Evolutionary conservation across 345 rosid genomes (phyloP).

Genomic region (Mallotus nudiflorus): DNA sequence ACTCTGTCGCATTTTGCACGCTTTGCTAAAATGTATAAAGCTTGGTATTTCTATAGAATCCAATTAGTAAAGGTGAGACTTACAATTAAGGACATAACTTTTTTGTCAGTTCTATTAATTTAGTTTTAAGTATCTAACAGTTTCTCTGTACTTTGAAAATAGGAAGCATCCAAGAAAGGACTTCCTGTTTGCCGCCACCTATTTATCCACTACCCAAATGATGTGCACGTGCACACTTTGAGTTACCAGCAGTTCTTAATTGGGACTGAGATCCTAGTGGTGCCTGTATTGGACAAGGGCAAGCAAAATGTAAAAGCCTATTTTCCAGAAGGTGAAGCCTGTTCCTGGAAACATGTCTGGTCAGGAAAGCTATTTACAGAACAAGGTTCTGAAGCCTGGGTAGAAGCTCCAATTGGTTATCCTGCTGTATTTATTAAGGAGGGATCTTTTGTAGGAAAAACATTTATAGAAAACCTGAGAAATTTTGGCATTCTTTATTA

Average conservation of each 20-base stretch:
- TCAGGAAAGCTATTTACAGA: constrained; percentile 46
- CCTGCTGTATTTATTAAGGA: constrained; percentile 66
- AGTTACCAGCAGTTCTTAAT: constrained; percentile 68
- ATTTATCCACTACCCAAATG: constrained; percentile 69
- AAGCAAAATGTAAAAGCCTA: constrained; percentile 51
- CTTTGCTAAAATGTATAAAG: constrained; percentile 61
- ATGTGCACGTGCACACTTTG: constrained; percentile 45
- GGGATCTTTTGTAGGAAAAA: constrained; percentile 55
- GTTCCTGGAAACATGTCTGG: constrained; percentile 63
- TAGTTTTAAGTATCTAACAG: constrained; percentile 11
- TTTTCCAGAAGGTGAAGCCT: constrained; percentile 52
- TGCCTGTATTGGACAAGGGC: constrained; percentile 66
- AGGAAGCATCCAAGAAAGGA: constrained; percentile 66
- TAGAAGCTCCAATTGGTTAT: constrained; percentile 61
- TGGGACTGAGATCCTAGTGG: constrained; percentile 66
- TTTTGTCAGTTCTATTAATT: not conserved
- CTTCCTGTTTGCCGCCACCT: constrained; percentile 72
- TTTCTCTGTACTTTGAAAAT: constrained; percentile 14
- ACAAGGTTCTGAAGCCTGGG: constrained; percentile 44
- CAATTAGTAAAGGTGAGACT: constrained; percentile 57
- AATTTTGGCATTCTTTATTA: constrained; percentile 36
- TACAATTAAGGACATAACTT: not conserved
- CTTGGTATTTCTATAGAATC: constrained; percentile 68
- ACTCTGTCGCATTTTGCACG: constrained; percentile 62
- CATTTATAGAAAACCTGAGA: constrained; percentile 48